Evolutionary conservation across 345 rosid genomes (phyloP).

Genomic region (Hibiscus trionum): DNA sequence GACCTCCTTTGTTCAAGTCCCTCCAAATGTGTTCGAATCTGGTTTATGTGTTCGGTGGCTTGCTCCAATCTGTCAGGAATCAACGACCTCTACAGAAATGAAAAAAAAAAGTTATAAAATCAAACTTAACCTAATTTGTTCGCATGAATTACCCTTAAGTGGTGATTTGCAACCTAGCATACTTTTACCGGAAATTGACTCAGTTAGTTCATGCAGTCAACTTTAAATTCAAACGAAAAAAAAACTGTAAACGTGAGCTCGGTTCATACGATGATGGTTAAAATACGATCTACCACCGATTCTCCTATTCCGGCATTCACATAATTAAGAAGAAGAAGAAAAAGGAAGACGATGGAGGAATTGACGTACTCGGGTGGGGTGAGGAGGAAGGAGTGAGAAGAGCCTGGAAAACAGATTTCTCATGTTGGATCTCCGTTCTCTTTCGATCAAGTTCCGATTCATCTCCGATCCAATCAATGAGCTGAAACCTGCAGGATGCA

Average conservation of each 20-base stretch:
- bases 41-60: not conserved
- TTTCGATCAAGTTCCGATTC: constrained; percentile 11
- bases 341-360: not conserved
- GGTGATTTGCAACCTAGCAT: too few relatives aligned
- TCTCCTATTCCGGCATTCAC: too few relatives aligned
- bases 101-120: not conserved
- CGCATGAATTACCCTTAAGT: too few relatives aligned
- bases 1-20: not conserved
- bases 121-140: not conserved
- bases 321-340: not conserved
- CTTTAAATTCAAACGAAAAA: too few relatives aligned
- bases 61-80: not conserved
- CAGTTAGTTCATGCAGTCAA: too few relatives aligned
- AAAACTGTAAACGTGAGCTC: not conserved
- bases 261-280: not conserved
- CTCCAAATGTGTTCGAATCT: not conserved
- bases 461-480: not conserved
- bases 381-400: constrained; percentile 14
- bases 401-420: constrained; percentile 6
- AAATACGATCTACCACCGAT: not conserved
- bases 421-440: constrained; percentile 14
- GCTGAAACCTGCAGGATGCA: not conserved
- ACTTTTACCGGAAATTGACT: too few relatives aligned
- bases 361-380: not conserved
- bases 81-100: not conserved